These are phyloP conservation scores for Amyloporia xantha DNA, from an alignment of 768 basidiomycete species.

Conservation along the genomic window DNA sequence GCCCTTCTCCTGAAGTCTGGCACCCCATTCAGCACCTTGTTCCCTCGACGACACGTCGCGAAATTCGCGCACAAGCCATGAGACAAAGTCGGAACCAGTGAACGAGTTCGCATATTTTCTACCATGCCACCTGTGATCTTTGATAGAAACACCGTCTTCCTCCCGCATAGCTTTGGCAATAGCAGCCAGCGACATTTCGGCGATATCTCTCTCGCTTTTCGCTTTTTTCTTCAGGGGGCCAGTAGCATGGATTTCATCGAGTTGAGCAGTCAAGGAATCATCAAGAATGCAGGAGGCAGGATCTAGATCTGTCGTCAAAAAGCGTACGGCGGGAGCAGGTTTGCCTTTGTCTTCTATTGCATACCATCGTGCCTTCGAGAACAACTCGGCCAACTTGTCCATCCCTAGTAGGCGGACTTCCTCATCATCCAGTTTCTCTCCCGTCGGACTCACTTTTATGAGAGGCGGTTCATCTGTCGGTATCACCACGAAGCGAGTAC, in stretches of 20 bases:
- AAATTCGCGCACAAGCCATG: constrained; percentile 90
- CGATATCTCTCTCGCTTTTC: constrained; percentile 70
- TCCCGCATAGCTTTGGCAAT: constrained; percentile 84
- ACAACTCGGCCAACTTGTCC: constrained; percentile 84
- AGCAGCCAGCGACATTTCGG: constrained; percentile 50
- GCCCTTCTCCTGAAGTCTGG: constrained; percentile 70
- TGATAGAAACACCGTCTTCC: constrained; percentile 78
- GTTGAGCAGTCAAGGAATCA: constrained; percentile 66
- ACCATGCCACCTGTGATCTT: constrained; percentile 79
- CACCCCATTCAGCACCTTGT: constrained; percentile 76
- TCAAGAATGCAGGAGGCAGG: constrained; percentile 78
- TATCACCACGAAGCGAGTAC: constrained; percentile 89
- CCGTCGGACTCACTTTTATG: constrained; percentile 47
- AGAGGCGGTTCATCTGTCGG: constrained; percentile 71
- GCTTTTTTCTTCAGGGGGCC: constrained; percentile 76
- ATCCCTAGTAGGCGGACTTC: constrained; percentile 87
- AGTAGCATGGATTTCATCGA: constrained; percentile 72
- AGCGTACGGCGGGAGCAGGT: constrained; percentile 54
- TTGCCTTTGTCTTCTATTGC: constrained; percentile 48
- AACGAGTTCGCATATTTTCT: constrained; percentile 74
- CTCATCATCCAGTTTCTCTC: constrained; percentile 77
- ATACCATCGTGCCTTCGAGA: constrained; percentile 80
- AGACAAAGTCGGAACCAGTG: constrained; percentile 83
- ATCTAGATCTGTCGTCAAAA: constrained; percentile 80
- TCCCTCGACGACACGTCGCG: constrained; percentile 79